These are phyloP conservation scores for Penicillium thymicola DNA, from an alignment of 2,329 filamentous ascomycete species.

Conservation along the genomic window DNA sequence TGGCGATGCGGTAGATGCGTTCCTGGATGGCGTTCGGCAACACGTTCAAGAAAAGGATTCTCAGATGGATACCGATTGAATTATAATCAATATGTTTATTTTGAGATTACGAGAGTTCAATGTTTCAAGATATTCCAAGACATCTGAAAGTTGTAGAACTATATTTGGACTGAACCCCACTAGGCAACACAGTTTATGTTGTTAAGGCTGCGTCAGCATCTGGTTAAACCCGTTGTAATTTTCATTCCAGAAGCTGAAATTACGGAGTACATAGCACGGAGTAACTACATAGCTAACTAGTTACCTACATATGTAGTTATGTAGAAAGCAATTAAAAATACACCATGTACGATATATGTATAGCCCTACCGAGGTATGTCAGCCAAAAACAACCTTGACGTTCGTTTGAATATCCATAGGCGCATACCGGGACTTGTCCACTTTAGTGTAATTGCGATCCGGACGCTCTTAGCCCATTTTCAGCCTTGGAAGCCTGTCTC, in stretches of 20 bases:
- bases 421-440: constrained; percentile 9
- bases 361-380: background rate
- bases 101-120: background rate
- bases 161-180: constrained; percentile 20
- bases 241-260: background rate
- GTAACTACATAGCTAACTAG: too few species aligned
- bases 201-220: constrained; percentile 13
- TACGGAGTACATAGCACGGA: too few species aligned
- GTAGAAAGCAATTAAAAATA: background rate
- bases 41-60: constrained; percentile 60
- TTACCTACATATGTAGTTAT: too few species aligned
- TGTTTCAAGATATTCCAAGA: background rate
- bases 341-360: background rate
- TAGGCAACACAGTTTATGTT: constrained; percentile 18
- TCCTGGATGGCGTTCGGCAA: constrained; percentile 83
- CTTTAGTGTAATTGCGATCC: constrained; percentile 19
- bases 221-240: background rate
- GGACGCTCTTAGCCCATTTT: constrained; percentile 7
- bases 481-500: background rate
- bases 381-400: background rate
- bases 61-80: constrained; percentile 46
- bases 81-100: background rate
- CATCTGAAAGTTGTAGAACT: constrained; percentile 10
- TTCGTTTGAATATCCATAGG: background rate
- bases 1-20: constrained; percentile 83